phyloP scores from a whole-genome alignment of 1,284 basidiomycete species.

The Marasmius fiardii region DNA sequence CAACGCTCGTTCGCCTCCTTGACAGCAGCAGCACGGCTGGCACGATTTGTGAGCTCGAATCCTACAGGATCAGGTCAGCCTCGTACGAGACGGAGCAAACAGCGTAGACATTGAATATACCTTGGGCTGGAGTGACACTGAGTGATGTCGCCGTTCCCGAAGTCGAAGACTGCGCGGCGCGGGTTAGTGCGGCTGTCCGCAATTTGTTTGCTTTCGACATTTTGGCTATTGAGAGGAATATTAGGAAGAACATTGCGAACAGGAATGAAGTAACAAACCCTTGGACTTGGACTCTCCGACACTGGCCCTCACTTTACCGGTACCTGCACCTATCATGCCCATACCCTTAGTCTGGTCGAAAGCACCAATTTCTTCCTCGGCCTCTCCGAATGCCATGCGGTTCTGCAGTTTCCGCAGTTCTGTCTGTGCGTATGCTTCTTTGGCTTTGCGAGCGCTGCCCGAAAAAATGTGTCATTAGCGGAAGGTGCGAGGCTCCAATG shows the following conservation, averaged over 20 bases:
- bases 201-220: slow-evolving; percentile 95
- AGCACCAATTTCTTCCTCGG: slow-evolving; percentile 93
- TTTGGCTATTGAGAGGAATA: slow-evolving; percentile 61
- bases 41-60: slow-evolving; percentile 86
- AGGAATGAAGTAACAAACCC: slow-evolving; percentile 50
- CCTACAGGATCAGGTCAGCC: slow-evolving; percentile 38
- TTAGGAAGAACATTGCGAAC: slow-evolving; percentile 7
- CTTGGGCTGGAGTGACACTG: slow-evolving; percentile 95
- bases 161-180: slow-evolving; percentile 56
- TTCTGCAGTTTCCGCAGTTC: slow-evolving; percentile 97
- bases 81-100: slow-evolving; percentile 4
- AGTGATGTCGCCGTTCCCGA: slow-evolving; percentile 91
- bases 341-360: slow-evolving; percentile 96
- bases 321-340: slow-evolving; percentile 89
- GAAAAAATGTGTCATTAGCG: background rate
- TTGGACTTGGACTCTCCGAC: slow-evolving; percentile 84
- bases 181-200: slow-evolving; percentile 79
- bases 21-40: slow-evolving; percentile 73
- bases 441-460: slow-evolving; percentile 87
- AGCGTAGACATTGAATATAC: slow-evolving; percentile 35
- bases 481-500: slow-evolving; percentile 1
- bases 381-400: slow-evolving; percentile 93
- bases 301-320: slow-evolving; percentile 86
- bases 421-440: slow-evolving; percentile 96
- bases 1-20: slow-evolving; percentile 92